Conservation (phyloP, 495 filamentous ascomycete genomes). For the Rusavskia elegans region DNA sequence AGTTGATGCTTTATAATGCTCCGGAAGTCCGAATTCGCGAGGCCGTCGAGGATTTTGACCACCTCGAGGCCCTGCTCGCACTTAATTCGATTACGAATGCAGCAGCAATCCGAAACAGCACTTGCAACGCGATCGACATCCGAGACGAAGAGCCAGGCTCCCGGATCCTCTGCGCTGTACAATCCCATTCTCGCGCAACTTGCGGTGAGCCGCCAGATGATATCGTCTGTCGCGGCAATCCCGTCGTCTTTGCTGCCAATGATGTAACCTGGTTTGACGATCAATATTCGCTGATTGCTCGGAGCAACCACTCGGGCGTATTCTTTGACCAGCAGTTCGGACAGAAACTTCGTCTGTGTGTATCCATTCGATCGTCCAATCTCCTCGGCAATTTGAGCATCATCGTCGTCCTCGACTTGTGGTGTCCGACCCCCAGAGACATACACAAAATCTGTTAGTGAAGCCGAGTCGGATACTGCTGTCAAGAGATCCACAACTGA, state of each 20-base stretch:
- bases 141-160: slow-evolving; percentile 13
- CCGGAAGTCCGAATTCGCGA: slow-evolving; percentile 15
- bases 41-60: slow-evolving; percentile 13
- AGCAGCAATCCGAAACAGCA: slow-evolving; percentile 3
- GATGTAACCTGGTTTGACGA: slow-evolving; percentile 22
- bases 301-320: not conserved
- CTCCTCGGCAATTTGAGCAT: not conserved
- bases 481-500: slow-evolving; percentile 24
- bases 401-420: slow-evolving; percentile 1
- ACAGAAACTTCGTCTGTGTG: slow-evolving; percentile 19
- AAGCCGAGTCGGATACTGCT: slow-evolving; percentile 1
- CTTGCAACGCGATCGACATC: slow-evolving; percentile 14
- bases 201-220: slow-evolving; percentile 21
- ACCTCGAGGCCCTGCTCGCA: not conserved
- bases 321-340: slow-evolving; percentile 14
- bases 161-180: slow-evolving; percentile 12
- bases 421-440: slow-evolving; percentile 16
- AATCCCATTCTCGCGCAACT: slow-evolving; percentile 11
- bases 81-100: too few species aligned
- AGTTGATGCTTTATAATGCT: slow-evolving; percentile 9
- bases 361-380: slow-evolving; percentile 16
- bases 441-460: slow-evolving; percentile 10
- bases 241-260: slow-evolving; percentile 15
- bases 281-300: not conserved
- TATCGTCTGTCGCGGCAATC: slow-evolving; percentile 19